These are phyloP conservation scores for Salix arbutifolia DNA, from an alignment of 345 rosid species.

Conservation along the genomic window DNA sequence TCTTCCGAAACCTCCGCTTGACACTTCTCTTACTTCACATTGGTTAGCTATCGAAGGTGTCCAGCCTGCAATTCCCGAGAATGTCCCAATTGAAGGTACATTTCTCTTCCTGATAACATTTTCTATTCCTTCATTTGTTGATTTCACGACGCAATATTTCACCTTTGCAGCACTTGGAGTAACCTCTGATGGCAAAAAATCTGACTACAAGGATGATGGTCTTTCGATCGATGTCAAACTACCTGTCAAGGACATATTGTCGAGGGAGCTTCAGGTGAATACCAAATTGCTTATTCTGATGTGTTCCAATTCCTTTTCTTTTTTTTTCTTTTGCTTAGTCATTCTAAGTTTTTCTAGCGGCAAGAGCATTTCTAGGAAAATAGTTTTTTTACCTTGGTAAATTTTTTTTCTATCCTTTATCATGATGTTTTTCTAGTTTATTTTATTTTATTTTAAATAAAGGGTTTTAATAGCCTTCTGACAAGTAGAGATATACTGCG, in stretches of 20 bases:
- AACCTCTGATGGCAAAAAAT: conserved; percentile 48
- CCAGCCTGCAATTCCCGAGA: conserved; percentile 77
- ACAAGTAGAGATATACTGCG: too few relatives aligned
- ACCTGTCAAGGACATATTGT: conserved; percentile 57
- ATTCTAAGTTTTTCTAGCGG: too few relatives aligned
- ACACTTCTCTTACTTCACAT: conserved; percentile 50
- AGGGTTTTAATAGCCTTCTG: too few relatives aligned
- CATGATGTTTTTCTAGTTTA: not conserved
- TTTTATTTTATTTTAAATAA: too few relatives aligned
- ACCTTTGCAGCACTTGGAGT: conserved; percentile 19
- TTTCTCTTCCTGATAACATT: not conserved
- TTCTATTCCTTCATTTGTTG: not conserved
- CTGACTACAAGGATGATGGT: conserved; percentile 71
- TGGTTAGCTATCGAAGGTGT: conserved; percentile 93
- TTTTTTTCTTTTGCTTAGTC: not conserved
- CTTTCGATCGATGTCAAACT: conserved; percentile 44
- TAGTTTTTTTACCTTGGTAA: not conserved
- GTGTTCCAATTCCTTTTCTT: not conserved
- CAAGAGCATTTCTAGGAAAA: too few relatives aligned
- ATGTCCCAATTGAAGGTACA: conserved; percentile 60
- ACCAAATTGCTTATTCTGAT: not conserved
- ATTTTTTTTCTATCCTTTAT: not conserved
- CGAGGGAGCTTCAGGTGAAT: conserved; percentile 74
- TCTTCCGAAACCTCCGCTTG: conserved; percentile 53
- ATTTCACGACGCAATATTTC: not conserved